Evolutionary conservation across 1,139 yeast species (phyloP).

Genomic region (Lodderomyces pseudojiufengensis): DNA sequence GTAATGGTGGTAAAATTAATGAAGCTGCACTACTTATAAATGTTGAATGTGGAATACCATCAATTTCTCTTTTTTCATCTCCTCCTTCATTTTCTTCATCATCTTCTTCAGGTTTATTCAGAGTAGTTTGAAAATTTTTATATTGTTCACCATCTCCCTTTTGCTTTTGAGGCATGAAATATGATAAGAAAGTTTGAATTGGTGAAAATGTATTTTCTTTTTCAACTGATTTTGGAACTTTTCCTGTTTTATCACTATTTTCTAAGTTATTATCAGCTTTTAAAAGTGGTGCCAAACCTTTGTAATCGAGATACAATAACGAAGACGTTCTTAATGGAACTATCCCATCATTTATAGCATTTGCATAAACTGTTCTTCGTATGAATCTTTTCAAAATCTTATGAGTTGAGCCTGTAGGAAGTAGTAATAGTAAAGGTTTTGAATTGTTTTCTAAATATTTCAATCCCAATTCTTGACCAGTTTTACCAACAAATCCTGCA

Average conservation of each 20-base stretch:
- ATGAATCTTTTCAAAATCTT: slow-evolving; percentile 57
- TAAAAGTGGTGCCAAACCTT: slow-evolving; percentile 44
- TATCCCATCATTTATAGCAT: slow-evolving; percentile 83
- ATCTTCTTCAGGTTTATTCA: slow-evolving; percentile 15
- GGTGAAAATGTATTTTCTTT: slow-evolving; percentile 22
- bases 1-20: slow-evolving; percentile 81
- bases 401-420: slow-evolving; percentile 84
- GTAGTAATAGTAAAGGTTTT: slow-evolving; percentile 64
- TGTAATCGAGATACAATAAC: slow-evolving; percentile 62
- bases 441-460: slow-evolving; percentile 32
- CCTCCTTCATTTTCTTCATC: slow-evolving; percentile 21
- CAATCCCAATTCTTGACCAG: slow-evolving; percentile 89
- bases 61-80: slow-evolving; percentile 15
- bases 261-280: slow-evolving; percentile 10
- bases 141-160: slow-evolving; percentile 22
- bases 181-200: slow-evolving; percentile 43
- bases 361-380: slow-evolving; percentile 74
- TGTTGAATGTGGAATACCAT: slow-evolving; percentile 61
- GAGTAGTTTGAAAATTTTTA: slow-evolving; percentile 30
- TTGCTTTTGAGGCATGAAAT: slow-evolving; percentile 42
- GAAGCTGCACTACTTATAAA: slow-evolving; percentile 81
- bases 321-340: slow-evolving; percentile 91
- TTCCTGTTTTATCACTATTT: slow-evolving; percentile 7
- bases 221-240: slow-evolving; percentile 10
- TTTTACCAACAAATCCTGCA: slow-evolving; percentile 87